Base-by-base conservation (phyloP, 2,329 filamentous ascomycete species). In the Penicillium sp. region DNA sequence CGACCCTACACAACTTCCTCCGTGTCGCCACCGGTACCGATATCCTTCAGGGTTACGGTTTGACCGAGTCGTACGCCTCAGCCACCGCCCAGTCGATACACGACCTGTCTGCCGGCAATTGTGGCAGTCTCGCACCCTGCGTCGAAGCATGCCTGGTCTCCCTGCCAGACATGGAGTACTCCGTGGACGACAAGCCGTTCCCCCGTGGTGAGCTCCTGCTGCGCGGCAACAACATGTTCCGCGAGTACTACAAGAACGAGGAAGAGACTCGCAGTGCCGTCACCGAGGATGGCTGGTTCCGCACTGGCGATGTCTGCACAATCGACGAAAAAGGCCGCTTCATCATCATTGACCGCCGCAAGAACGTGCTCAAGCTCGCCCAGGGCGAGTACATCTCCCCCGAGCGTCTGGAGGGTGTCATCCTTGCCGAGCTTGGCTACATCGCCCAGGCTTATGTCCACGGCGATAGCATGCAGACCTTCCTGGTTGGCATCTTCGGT, bases 311-410 rank as follows among this genome's bases (percentile, higher is more conserved):
- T 68, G 93, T 99, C 62, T 90, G 86, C 69, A 84, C 87, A 61
- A 81, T 99, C 25, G 94, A 99, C 74, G 86, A 86, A 63, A 75
- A 89, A 69, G 94, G 94, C 59, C 90, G 92, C 58, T 88, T 97
- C 80, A 87, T 85, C 75, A 96, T 99, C 75, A 88, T 99, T 67
- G 94, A 99, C 75, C 91, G 94, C 67, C 88, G 91, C 77, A 99
- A 99, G 88, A 97, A 97, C 76, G 90, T 99, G n/a, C 85, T 99
- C 71, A 99, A 99, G 83, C 85, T 99, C 53, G 88, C 93, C 0
- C 94, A 99, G 76, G 94, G 94, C 73, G 94, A 99, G 78, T 99
- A 99, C 77, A 91, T 99, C 68, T 96, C 92, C 1, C 94, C 94
- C 14, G 94, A 99, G 78, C 90, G 92, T 55, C 90, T 99, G 69